phyloP scores from a whole-genome alignment of 2,329 filamentous ascomycete species.

The Lecanoromycetidae sp. region DNA sequence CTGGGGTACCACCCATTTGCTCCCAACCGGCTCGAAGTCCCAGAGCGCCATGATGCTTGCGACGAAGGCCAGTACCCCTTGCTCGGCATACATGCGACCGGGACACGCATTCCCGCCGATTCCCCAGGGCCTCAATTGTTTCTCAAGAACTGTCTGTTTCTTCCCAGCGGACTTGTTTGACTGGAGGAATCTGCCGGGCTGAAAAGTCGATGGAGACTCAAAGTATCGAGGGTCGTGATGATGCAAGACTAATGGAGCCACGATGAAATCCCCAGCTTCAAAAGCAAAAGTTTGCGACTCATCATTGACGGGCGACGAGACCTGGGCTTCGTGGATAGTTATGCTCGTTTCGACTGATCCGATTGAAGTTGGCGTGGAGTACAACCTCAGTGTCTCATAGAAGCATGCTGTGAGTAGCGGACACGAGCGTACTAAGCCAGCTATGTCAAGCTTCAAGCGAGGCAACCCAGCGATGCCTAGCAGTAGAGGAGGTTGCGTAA shows the following conservation, averaged over 20 bases:
- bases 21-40: constrained; percentile 40
- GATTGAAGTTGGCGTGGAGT: constrained; percentile 32
- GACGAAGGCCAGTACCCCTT: constrained; percentile 37
- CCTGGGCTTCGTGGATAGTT: neutral
- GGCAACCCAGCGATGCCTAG: constrained; percentile 34
- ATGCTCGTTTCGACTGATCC: constrained; percentile 28
- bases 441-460: constrained; percentile 31
- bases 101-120: constrained; percentile 32
- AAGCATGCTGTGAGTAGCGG: constrained; percentile 33
- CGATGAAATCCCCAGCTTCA: neutral
- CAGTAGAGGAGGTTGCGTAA: constrained; percentile 28
- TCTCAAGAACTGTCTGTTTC: neutral
- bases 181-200: neutral
- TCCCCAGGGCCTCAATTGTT: neutral
- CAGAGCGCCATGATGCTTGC: constrained; percentile 44
- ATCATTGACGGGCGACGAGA: no score
- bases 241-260: neutral
- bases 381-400: constrained; percentile 32
- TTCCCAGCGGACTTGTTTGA: neutral
- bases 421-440: constrained; percentile 33
- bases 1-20: constrained; percentile 40
- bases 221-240: neutral
- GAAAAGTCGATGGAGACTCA: neutral
- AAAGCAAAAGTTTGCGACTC: neutral
- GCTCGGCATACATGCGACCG: constrained; percentile 38